These are phyloP conservation scores for Cystofilobasidium ferigula DNA, from an alignment of 768 basidiomycete species.

Conservation along the genomic window DNA sequence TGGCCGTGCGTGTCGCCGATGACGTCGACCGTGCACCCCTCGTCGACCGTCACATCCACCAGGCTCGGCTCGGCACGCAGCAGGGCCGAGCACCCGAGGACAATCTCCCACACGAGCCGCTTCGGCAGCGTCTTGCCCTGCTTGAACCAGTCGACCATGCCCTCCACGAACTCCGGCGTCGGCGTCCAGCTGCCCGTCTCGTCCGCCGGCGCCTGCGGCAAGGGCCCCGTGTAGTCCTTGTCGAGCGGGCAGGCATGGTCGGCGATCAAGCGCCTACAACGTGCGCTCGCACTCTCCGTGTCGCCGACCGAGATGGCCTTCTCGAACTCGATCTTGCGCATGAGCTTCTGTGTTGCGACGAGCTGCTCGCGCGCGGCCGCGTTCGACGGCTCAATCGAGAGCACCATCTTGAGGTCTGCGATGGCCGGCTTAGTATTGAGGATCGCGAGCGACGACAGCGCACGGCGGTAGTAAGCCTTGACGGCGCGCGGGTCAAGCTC, in stretches of 20 bases:
- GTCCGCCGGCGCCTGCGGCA: conserved; percentile 45
- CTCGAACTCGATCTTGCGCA: conserved; percentile 70
- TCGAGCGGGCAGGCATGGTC: conserved; percentile 75
- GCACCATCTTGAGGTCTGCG: conserved; percentile 72
- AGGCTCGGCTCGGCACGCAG: conserved; percentile 70
- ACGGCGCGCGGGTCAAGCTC: conserved; percentile 76
- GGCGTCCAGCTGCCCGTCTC: conserved; percentile 47
- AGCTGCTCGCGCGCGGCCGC: conserved; percentile 67
- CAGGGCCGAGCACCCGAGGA: conserved; percentile 66
- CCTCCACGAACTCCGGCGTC: conserved; percentile 63
- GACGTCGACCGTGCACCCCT: conserved; percentile 76
- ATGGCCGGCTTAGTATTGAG: conserved; percentile 77
- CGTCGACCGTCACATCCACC: conserved; percentile 60
- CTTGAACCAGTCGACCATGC: conserved; percentile 87
- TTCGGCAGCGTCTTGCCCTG: conserved; percentile 81
- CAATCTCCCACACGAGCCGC: conserved; percentile 90
- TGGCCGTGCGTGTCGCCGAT: conserved; percentile 97
- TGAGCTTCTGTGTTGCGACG: conserved; percentile 74
- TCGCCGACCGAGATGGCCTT: conserved; percentile 92
- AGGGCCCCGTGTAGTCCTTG: conserved; percentile 60
- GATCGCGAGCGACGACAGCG: conserved; percentile 79
- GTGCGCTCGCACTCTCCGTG: conserved; percentile 62
- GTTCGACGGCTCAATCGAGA: conserved; percentile 76
- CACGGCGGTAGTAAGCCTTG: conserved; percentile 84
- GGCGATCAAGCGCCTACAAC: conserved; percentile 66